These are phyloP conservation scores for Helenozyma baotianmanensis DNA, from an alignment of 805 yeast genomes.

Conservation along the genomic window DNA sequence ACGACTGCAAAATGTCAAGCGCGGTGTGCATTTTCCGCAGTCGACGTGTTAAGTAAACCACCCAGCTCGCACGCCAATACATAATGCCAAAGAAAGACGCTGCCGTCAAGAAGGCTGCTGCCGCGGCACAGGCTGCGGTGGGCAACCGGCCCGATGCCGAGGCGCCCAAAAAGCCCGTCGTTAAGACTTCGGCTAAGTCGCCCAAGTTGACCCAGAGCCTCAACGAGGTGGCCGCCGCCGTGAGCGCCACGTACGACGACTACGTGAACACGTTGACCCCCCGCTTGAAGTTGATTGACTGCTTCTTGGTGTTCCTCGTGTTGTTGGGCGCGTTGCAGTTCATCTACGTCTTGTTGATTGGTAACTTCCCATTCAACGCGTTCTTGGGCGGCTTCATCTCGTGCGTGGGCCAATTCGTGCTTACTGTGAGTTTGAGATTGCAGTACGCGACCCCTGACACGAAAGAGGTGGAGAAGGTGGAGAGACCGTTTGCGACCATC, in stretches of 20 bases:
- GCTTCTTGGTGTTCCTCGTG: constrained; percentile 71
- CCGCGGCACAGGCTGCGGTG: constrained; percentile 15
- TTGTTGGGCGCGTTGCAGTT: constrained; percentile 75
- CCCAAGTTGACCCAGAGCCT: constrained; percentile 11
- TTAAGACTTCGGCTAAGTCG: too few species aligned
- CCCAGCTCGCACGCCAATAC: neutral
- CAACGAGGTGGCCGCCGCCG: constrained; percentile 25
- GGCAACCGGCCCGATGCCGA: constrained; percentile 2
- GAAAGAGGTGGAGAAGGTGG: constrained; percentile 1
- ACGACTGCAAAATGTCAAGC: too few species aligned
- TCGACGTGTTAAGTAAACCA: constrained; percentile 3
- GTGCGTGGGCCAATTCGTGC: constrained; percentile 94
- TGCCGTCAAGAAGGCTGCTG: constrained; percentile 13
- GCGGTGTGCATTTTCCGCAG: too few species aligned
- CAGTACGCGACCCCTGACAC: constrained; percentile 40
- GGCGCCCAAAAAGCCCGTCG: constrained; percentile 5
- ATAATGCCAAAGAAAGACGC: constrained; percentile 39
- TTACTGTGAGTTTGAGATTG: constrained; percentile 76
- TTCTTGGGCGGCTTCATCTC: constrained; percentile 88
- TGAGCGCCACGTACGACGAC: constrained; percentile 31
- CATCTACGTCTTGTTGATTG: constrained; percentile 67
- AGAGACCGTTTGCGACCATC: constrained; percentile 10
- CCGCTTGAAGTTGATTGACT: constrained; percentile 64
- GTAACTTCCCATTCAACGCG: constrained; percentile 95
- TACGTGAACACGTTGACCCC: constrained; percentile 36